Evolutionary conservation across 495 filamentous ascomycete species (phyloP), one percentile per base, ranked within the genome.

Genomic region (Annulohypoxylon stygium): DNA sequence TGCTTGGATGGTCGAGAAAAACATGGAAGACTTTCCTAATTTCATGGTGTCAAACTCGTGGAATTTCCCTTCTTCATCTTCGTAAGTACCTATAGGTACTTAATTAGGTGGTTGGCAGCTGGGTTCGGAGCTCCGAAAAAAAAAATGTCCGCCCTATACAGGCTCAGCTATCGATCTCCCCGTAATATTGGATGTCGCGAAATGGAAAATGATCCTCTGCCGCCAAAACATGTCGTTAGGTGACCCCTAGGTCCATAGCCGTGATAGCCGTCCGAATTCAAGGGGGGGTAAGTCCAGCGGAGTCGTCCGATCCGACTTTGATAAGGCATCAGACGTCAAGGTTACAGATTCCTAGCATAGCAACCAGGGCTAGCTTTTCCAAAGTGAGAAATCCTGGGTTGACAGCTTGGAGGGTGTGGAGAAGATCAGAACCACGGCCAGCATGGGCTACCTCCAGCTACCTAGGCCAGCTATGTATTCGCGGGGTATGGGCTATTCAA

Each of bases 231-330:
- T 14, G 25, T 45, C 25, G 41, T 70, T 54, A 34, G 62, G 55
- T 60, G 57, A 47, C 20, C 45, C 18, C 0, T n/a, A 8, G 36
- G 55, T 47, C 45, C 57, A 53, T 57, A 61, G 50, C 66, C 71
- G 71, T 37, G 36, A 66, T 65, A 69, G 57, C 66, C 66, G 71
- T 74, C 30, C 51, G 47, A 34, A 66, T 66, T 25, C 50, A 62
- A 3, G 66, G 71, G 25, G 25, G 18, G 54, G 20, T 45, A 30
- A 54, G 25, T n/a, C 47, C 43, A 53, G 50, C 62, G 67, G 66
- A 74, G 54, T 63, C 50, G 71, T 2, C 71, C 57, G 63, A 74
- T 70, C 71, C 71, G 67, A 43, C 63, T 63, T 67, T 74, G 71
- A 67, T 74, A 63, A 74, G 62, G 67, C 20, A 62, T 70, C 67